phyloP scores from a whole-genome alignment of 78 protist genomes.

The Dictyostelium purpureum region DNA sequence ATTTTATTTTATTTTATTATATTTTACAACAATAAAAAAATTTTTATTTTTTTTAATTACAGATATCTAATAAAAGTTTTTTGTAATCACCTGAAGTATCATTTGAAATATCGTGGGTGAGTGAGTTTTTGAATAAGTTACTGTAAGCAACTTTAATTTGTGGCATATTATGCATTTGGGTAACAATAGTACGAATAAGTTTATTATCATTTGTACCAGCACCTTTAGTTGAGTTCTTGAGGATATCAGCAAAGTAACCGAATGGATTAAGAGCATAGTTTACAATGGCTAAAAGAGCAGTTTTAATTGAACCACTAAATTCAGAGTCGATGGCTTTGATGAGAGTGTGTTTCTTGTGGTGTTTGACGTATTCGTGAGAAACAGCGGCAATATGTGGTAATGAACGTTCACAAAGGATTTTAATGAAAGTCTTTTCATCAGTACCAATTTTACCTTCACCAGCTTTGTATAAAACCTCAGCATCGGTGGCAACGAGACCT shows the following conservation, averaged over 20 bases:
- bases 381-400: slow-evolving; percentile 25
- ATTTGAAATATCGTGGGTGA: not conserved
- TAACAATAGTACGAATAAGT: slow-evolving; percentile 11
- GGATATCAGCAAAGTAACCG: slow-evolving; percentile 45
- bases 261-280: slow-evolving; percentile 13
- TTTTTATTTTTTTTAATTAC: too few relatives aligned
- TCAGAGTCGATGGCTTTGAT: slow-evolving; percentile 48
- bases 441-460: slow-evolving; percentile 80
- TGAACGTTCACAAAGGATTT: slow-evolving; percentile 18
- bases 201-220: slow-evolving; percentile 72
- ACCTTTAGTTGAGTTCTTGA: slow-evolving; percentile 46
- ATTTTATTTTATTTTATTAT: too few relatives aligned
- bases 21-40: too few relatives aligned
- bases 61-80: slow-evolving; percentile 40
- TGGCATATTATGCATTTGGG: slow-evolving; percentile 25
- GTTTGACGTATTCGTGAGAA: slow-evolving; percentile 5
- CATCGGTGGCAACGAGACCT: not conserved
- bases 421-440: slow-evolving; percentile 50
- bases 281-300: slow-evolving; percentile 38
- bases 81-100: slow-evolving; percentile 53
- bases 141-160: not conserved
- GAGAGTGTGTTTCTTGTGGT: slow-evolving; percentile 44
- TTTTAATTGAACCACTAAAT: slow-evolving; percentile 45
- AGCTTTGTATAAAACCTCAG: slow-evolving; percentile 52
- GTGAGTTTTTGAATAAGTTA: not conserved